Evolutionary conservation across 2,329 filamentous ascomycete species (phyloP), one percentile per base, ranked within the genome.

Genomic region (Xylaria hypoxylon): DNA sequence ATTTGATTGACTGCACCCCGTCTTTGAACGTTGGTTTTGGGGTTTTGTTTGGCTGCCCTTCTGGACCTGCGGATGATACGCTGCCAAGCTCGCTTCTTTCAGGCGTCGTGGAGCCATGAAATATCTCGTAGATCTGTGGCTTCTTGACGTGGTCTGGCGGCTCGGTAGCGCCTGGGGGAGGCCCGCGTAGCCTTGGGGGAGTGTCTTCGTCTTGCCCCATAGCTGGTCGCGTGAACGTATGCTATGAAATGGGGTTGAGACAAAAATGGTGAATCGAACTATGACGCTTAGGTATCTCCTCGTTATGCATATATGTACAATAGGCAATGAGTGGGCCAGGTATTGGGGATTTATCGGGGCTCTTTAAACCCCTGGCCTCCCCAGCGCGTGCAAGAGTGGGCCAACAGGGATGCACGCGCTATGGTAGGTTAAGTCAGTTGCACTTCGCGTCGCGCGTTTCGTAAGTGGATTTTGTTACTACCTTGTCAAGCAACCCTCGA

Each of bases 1-100:
- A 76, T 68, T 89, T 89, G 68, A 95, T 89, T 53, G 85, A 87
- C 68, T 88, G 86, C 56, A 94, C 82, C 0, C 88, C 92, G 47
- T 93, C 89, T 42, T 79, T 78, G n/a, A 89, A 73, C 53, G 77
- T 86, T 62, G 81, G 83, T 69, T 76, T 77, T 76, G 66, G 31
- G 48, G 51, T 78, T 76, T 61, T 82, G 79, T 50, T 77, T 76
- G 71, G 83, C 75, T 47, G 81, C 76, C 35, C 62, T 48, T 66
- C 63, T 28, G 38, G 6, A 0, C 5, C 57, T 22, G 44, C 19
- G 19, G 79, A 68, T 67, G 81, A 78, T 62, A 33, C 31, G 60
- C 38, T 57, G 38, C 57, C 35, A 31, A 38, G 42, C 33, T 62
- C 42, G 53, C 35, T 52, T 48, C 62, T 52, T 24, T 67, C 68